These are phyloP conservation scores for Xylariomycetidae sp. DNA, from an alignment of 2,329 filamentous ascomycete species.

Conservation along the genomic window DNA sequence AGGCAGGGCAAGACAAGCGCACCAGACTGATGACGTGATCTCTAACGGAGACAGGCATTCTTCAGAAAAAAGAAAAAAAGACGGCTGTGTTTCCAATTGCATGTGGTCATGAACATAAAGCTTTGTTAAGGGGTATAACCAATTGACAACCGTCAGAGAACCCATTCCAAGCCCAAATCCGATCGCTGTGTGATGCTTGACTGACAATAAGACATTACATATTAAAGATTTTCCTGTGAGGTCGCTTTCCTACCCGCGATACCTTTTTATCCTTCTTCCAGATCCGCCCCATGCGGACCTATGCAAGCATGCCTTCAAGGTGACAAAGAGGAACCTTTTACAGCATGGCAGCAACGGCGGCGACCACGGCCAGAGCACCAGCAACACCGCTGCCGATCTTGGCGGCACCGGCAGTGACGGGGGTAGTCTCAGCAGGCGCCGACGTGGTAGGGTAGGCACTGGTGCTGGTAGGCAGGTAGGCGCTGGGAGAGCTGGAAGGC, in stretches of 20 bases:
- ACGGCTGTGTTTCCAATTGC: conserved; percentile 13
- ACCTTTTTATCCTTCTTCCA: no score
- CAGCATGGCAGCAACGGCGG: conserved; percentile 17
- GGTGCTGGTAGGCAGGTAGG: conserved; percentile 5
- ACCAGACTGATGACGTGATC: no score
- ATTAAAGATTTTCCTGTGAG: no score
- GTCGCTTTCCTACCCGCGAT: no score
- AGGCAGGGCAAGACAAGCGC: no score
- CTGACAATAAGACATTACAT: conserved; percentile 17
- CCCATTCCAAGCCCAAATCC: no score
- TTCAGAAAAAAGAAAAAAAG: conserved; percentile 3
- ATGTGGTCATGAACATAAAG: conserved; percentile 18
- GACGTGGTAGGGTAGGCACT: conserved; percentile 7
- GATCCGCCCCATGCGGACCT: no score
- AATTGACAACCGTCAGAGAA: no score
- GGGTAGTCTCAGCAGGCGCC: conserved; percentile 13
- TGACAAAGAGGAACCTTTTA: conserved; percentile 6
- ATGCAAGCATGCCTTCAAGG: background rate
- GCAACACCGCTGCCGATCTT: conserved; percentile 21
- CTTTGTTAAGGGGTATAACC: conserved; percentile 8
- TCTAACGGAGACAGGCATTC: no score
- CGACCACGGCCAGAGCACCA: conserved; percentile 17
- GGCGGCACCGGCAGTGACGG: conserved; percentile 17
- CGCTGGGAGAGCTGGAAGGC: conserved; percentile 10
- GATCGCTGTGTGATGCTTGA: no score